phyloP scores from a whole-genome alignment of 2,329 filamentous ascomycete species.

The Pseudonectria buxi region DNA sequence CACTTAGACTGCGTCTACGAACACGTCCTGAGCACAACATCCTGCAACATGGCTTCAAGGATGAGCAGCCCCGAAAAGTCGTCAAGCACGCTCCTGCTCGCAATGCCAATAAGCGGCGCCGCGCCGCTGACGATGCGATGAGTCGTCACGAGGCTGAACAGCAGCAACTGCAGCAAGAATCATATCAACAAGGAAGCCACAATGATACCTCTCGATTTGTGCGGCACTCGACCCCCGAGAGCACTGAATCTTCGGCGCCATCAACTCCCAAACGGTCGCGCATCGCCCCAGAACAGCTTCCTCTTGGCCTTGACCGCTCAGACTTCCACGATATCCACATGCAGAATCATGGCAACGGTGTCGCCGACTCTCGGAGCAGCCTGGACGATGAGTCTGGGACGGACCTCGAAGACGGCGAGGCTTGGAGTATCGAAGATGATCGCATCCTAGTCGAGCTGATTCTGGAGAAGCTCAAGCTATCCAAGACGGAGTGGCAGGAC shows the following conservation, averaged over 20 bases:
- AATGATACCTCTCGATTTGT: conserved; percentile 2
- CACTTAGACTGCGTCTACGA: conserved; percentile 50
- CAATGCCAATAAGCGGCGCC: conserved; percentile 47
- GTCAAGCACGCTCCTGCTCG: conserved; percentile 44
- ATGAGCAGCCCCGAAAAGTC: conserved; percentile 38
- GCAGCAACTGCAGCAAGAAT: conserved; percentile 26
- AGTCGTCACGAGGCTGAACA: conserved; percentile 31
- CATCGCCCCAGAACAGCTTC: conserved; percentile 54
- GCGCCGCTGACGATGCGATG: conserved; percentile 40
- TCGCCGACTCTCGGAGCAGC: conserved; percentile 18
- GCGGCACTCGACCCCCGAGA: not conserved
- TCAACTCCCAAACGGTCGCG: conserved; percentile 55
- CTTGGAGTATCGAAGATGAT: conserved; percentile 59
- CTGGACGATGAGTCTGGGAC: conserved; percentile 24
- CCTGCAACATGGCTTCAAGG: conserved; percentile 22
- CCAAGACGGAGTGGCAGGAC: conserved; percentile 60
- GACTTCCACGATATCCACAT: conserved; percentile 50
- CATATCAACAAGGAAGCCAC: conserved; percentile 29
- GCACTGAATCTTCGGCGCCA: conserved; percentile 26
- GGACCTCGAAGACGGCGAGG: conserved; percentile 38
- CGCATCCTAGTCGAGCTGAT: conserved; percentile 60
- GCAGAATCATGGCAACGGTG: conserved; percentile 14
- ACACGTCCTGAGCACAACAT: conserved; percentile 29
- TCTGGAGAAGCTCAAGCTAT: conserved; percentile 58
- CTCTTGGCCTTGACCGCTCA: conserved; percentile 50